phyloP scores from a whole-genome alignment of 257 asterid species.

The Nicotiana sylvestris region DNA sequence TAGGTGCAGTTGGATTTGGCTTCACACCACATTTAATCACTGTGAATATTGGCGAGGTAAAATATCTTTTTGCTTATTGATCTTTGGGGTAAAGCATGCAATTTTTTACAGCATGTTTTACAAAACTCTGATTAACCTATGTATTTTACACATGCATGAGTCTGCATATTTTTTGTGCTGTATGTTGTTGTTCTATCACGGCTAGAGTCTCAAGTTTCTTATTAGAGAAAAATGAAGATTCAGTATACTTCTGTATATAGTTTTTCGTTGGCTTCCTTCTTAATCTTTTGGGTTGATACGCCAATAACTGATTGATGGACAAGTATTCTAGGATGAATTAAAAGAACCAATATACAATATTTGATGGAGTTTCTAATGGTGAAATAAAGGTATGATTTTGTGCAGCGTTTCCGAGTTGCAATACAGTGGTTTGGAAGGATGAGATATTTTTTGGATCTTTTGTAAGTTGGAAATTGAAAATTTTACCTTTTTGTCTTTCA shows the following conservation, averaged over 20 bases:
- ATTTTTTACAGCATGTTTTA: neutral
- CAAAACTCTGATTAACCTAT: neutral
- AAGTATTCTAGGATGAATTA: neutral
- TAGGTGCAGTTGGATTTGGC: slow-evolving; percentile 40
- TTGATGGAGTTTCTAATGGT: neutral
- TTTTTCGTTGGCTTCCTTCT: neutral
- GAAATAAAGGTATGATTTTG: neutral
- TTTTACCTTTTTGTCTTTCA: neutral
- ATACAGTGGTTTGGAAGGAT: neutral
- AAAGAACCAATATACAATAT: neutral
- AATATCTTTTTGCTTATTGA: neutral
- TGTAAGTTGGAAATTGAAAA: neutral
- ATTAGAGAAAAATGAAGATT: neutral
- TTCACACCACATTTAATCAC: slow-evolving; percentile 39
- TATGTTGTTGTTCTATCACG: neutral
- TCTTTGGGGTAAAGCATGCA: neutral
- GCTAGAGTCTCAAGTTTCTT: neutral
- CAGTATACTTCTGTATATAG: neutral
- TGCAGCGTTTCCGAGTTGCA: neutral
- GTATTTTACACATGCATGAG: neutral
- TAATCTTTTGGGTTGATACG: neutral
- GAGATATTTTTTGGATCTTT: neutral
- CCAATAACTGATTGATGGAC: neutral
- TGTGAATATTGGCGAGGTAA: slow-evolving; percentile 41
- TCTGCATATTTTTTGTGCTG: neutral